phyloP scores from a whole-genome alignment of 208 protist species.

The Endotrypanum monterogeii region DNA sequence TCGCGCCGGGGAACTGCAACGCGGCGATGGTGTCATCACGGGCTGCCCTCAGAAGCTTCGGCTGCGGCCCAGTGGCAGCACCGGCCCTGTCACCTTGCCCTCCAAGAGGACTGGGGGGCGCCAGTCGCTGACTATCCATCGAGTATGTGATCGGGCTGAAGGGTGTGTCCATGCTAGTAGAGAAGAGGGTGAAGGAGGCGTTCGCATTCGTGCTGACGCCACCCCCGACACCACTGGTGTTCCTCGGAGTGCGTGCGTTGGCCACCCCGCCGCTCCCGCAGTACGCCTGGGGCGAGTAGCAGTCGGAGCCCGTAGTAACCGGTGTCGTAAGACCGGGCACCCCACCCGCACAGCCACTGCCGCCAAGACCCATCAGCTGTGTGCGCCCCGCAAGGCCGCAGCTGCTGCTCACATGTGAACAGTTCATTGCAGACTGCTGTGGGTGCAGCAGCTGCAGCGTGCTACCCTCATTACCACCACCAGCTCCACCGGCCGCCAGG shows the following conservation, averaged over 20 bases:
- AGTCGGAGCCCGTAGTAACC: conserved; percentile 21
- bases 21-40: conserved; percentile 5
- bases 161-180: conserved; percentile 73
- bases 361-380: conserved; percentile 13
- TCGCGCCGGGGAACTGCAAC: background rate
- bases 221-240: background rate
- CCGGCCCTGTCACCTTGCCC: conserved; percentile 8
- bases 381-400: conserved; percentile 13
- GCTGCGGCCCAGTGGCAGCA: conserved; percentile 7
- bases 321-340: conserved; percentile 15
- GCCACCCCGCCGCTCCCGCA: conserved; percentile 1
- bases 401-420: conserved; percentile 27
- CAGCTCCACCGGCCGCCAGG: background rate
- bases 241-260: background rate
- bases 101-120: conserved; percentile 18
- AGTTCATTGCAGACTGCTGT: conserved; percentile 19
- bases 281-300: conserved; percentile 21
- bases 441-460: conserved; percentile 38
- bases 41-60: conserved; percentile 20
- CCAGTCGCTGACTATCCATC: conserved; percentile 49
- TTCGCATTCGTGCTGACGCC: conserved; percentile 26
- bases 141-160: conserved; percentile 91
- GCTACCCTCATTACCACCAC: background rate
- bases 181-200: conserved; percentile 76
- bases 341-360: conserved; percentile 5